Conservation (phyloP, 305 asterid species). For the Fraxinus floribunda region DNA sequence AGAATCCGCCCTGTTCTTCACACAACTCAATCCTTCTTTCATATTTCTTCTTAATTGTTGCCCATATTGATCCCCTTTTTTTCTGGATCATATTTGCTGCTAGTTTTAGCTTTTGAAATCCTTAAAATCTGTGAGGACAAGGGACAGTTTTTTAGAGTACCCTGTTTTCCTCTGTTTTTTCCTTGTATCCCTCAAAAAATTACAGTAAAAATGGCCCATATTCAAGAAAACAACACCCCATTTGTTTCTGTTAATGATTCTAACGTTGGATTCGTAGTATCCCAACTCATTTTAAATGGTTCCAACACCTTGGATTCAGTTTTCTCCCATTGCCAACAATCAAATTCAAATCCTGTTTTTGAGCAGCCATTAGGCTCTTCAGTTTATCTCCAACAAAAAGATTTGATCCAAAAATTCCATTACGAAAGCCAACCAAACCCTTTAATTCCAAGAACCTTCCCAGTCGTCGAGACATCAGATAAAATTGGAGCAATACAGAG, state of each 20-base stretch:
- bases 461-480: constrained; percentile 29
- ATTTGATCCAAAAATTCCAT: constrained; percentile 45
- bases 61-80: not conserved
- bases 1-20: not conserved
- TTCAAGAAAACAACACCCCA: constrained; percentile 26
- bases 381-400: constrained; percentile 40
- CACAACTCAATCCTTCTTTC: not conserved
- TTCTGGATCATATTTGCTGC: constrained; percentile 4
- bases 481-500: constrained; percentile 49
- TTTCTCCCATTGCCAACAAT: constrained; percentile 43
- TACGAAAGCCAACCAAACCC: constrained; percentile 30
- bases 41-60: not conserved
- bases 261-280: constrained; percentile 37
- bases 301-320: constrained; percentile 46
- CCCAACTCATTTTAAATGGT: constrained; percentile 38
- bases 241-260: constrained; percentile 18
- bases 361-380: constrained; percentile 40
- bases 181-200: not conserved
- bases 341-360: constrained; percentile 22
- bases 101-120: not conserved
- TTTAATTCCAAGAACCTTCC: constrained; percentile 14
- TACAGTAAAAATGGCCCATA: constrained; percentile 19
- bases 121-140: constrained; percentile 16
- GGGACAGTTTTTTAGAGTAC: constrained; percentile 30
- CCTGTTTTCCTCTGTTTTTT: constrained; percentile 26